These are phyloP conservation scores for Chrysopogon serrulatus DNA, from an alignment of 176 grass and related monocot genomes.

Conservation along the genomic window DNA sequence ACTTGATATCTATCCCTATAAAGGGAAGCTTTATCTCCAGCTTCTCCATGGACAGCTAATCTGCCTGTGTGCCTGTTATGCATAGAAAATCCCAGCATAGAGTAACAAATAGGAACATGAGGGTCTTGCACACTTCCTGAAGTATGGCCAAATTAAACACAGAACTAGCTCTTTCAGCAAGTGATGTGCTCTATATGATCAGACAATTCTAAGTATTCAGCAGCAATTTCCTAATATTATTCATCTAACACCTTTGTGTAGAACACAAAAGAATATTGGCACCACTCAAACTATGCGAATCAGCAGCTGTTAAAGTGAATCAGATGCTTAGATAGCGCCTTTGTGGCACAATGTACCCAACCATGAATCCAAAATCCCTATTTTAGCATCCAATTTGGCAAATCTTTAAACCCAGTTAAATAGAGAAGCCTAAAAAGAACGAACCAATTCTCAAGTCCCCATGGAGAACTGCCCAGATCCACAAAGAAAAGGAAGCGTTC, in stretches of 20 bases:
- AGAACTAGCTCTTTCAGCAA: background rate
- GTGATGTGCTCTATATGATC: background rate
- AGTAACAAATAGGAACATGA: background rate
- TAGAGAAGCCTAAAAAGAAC: background rate
- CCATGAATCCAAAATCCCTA: background rate
- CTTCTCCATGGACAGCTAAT: conserved; percentile 79
- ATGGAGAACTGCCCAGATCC: conserved; percentile 17
- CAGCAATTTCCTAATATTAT: background rate
- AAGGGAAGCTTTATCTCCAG: conserved; percentile 70
- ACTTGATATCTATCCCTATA: conserved; percentile 82
- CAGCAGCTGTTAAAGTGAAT: background rate
- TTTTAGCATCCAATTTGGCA: background rate
- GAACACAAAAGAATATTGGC: background rate
- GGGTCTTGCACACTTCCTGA: background rate
- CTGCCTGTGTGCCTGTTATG: conserved; percentile 57
- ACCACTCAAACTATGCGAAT: background rate
- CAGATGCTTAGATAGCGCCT: background rate
- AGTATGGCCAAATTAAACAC: background rate
- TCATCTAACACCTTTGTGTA: background rate
- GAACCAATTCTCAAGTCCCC: background rate
- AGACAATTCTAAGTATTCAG: background rate
- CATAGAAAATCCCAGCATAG: background rate
- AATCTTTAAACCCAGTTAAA: background rate
- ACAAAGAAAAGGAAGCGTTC: background rate
- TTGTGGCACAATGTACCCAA: background rate